Evolutionary conservation across 345 rosid genomes (phyloP).

Genomic region (Eucalyptus marginata): DNA sequence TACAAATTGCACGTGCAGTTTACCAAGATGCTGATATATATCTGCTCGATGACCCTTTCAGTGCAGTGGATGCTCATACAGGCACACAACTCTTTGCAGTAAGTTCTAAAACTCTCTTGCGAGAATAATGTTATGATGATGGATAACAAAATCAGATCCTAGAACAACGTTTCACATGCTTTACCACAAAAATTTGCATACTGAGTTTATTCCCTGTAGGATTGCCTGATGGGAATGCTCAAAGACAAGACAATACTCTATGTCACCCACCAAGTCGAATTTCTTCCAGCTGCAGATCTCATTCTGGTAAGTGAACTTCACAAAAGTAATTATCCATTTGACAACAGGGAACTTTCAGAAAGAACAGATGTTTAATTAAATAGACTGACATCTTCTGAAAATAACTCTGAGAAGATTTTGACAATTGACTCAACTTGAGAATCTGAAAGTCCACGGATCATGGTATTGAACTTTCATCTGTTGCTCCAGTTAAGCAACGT

Average conservation of each 20-base stretch:
- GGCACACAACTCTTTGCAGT: conserved; percentile 85
- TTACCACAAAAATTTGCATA: background rate
- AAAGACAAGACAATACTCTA: conserved; percentile 67
- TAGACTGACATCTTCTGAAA: background rate
- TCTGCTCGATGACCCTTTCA: conserved; percentile 90
- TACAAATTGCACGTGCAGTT: conserved; percentile 89
- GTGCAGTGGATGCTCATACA: conserved; percentile 97
- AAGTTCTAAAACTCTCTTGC: background rate
- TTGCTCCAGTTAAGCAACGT: background rate
- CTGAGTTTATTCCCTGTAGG: conserved; percentile 23
- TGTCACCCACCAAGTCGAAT: conserved; percentile 96
- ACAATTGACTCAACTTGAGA: background rate
- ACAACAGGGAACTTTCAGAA: background rate
- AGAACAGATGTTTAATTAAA: background rate
- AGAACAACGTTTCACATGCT: background rate
- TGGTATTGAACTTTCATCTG: background rate
- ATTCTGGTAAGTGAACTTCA: conserved; percentile 52
- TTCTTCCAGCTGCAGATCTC: conserved; percentile 90
- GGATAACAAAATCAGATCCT: background rate
- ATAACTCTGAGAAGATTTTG: background rate
- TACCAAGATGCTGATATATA: conserved; percentile 91
- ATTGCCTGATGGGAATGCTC: conserved; percentile 79
- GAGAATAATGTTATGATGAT: background rate
- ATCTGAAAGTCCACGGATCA: background rate
- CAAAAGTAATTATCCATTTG: background rate